Base-by-base conservation (phyloP, 202 grass and related monocot genomes). In the Carex sylvatica region DNA sequence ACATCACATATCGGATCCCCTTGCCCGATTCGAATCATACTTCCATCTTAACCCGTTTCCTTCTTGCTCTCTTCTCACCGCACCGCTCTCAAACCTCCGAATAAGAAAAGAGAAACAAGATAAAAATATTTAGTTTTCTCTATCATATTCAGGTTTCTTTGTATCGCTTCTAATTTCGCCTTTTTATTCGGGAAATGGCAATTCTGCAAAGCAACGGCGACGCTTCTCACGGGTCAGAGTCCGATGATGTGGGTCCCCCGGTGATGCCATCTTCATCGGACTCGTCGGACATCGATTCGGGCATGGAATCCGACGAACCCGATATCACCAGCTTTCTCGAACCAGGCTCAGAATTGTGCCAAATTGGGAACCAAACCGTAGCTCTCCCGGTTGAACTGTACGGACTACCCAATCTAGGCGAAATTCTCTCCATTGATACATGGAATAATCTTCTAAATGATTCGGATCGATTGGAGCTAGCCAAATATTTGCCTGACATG, bases 281-380 rank as follows among this genome's bases (percentile, higher is more conserved):
- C 20, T 80, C 75, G 46, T 87, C 85, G 68, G 85, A 87, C 44
- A 18, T 87, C 13, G 86, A 87, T 47, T 87, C 86, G 3, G 86
- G 86, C 31, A 87, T 87, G 86, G 86, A 83, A 70, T 83, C 86
- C 8, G 86, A 87, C 60, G 86, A 87, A 49, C 31, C 64, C 6
- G 86, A 87, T 60, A 65, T 87, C 61, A 78, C 72, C 10, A 82
- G 82, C 53, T 56, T 87, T 4, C 69, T 82, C 9, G 86, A 83
- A 49, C 71, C 86, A 0, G 81, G 71, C 13, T 77, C 86, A 6
- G 80, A 83, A 77, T 66, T 87, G 61, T 87, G 86, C 71, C 86
- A 87, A 60, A 80, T 87, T 15, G 86, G 86, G 15, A 83, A 87
- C 63, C 80, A 79, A 33, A 87, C 71, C 62, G 38, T 82, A 35